Percentiles rank a stretch among this genome's conserved stretches.
phyloP scores from a whole-genome alignment of 2,329 filamentous ascomycete species.

The Pyricularia sp. region DNA sequence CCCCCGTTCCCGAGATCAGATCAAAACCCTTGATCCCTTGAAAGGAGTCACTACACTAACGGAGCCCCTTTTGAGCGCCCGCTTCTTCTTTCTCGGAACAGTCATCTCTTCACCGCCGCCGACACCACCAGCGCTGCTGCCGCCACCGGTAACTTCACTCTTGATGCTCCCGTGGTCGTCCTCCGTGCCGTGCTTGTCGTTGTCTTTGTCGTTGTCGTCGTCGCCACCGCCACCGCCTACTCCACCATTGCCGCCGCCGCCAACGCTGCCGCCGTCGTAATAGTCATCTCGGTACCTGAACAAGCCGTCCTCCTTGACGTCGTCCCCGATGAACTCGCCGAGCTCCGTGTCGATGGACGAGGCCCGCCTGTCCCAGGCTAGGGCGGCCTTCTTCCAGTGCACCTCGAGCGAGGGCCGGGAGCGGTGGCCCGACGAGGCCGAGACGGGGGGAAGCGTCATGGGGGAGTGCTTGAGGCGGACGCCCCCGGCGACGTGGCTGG shows the following conservation, averaged over 20 bases:
- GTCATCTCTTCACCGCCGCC: neutral
- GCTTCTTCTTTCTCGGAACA: neutral
- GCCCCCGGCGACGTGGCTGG: neutral
- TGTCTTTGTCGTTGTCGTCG: neutral
- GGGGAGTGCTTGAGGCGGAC: neutral
- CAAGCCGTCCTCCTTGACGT: neutral
- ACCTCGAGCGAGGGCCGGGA: slow-evolving; percentile 8
- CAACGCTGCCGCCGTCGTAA: neutral
- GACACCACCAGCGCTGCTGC: neutral
- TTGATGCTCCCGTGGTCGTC: neutral
- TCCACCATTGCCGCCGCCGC: neutral
- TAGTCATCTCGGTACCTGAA: neutral
- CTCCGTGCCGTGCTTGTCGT: neutral
- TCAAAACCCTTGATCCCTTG: slow-evolving; percentile 4
- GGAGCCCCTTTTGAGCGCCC: neutral
- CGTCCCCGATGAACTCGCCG: slow-evolving; percentile 1
- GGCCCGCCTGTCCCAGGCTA: slow-evolving; percentile 11
- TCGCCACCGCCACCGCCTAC: too few species aligned
- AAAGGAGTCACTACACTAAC: slow-evolving; percentile 1
- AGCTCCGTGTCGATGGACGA: slow-evolving; percentile 3
- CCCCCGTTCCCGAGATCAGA: neutral
- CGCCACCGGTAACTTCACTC: neutral
- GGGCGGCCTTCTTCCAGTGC: slow-evolving; percentile 10
- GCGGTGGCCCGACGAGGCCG: neutral
- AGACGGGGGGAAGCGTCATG: neutral